These are phyloP conservation scores for Hypomyces perniciosus DNA, from an alignment of 2,329 filamentous ascomycete species.

Conservation along the genomic window DNA sequence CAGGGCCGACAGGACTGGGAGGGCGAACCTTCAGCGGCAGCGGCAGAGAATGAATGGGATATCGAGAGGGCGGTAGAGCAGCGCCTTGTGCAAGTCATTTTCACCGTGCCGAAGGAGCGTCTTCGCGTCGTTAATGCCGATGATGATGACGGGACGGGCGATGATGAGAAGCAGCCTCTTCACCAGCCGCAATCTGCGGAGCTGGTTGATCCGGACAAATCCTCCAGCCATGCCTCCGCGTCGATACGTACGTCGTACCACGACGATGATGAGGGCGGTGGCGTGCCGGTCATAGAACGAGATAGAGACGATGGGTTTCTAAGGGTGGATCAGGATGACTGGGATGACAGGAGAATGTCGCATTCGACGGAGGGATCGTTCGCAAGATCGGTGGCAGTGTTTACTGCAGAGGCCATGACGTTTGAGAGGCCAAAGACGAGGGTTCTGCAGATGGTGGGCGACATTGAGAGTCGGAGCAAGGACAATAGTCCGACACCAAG, in stretches of 20 bases:
- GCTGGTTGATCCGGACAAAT: slow-evolving; percentile 34
- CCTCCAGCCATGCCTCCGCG: neutral
- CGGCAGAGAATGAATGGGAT: slow-evolving; percentile 63
- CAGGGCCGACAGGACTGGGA: slow-evolving; percentile 53
- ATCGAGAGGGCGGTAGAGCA: slow-evolving; percentile 67
- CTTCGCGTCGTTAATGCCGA: slow-evolving; percentile 86
- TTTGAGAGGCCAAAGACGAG: slow-evolving; percentile 37
- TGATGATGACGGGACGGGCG: slow-evolving; percentile 25
- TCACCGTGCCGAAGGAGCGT: slow-evolving; percentile 83
- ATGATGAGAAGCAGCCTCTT: slow-evolving; percentile 22
- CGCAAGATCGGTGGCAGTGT: slow-evolving; percentile 29
- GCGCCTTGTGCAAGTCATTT: slow-evolving; percentile 76
- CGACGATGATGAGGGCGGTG: slow-evolving; percentile 6
- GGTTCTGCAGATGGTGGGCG: slow-evolving; percentile 52
- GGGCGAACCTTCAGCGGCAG: slow-evolving; percentile 25
- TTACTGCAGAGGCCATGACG: slow-evolving; percentile 43
- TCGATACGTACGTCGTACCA: slow-evolving; percentile 7
- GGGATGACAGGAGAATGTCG: slow-evolving; percentile 15
- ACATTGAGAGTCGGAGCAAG: slow-evolving; percentile 43
- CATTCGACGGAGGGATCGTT: slow-evolving; percentile 26
- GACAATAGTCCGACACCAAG: slow-evolving; percentile 31
- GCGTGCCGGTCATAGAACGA: slow-evolving; percentile 4
- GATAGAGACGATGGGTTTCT: slow-evolving; percentile 12
- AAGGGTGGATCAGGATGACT: slow-evolving; percentile 13
- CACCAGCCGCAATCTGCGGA: slow-evolving; percentile 30